A percentile compares a stretch with the other conserved stretches of the same genome.
phyloP scores from a whole-genome alignment of 2,329 filamentous ascomycete species.

The Trichoderma cornu-damae region DNA sequence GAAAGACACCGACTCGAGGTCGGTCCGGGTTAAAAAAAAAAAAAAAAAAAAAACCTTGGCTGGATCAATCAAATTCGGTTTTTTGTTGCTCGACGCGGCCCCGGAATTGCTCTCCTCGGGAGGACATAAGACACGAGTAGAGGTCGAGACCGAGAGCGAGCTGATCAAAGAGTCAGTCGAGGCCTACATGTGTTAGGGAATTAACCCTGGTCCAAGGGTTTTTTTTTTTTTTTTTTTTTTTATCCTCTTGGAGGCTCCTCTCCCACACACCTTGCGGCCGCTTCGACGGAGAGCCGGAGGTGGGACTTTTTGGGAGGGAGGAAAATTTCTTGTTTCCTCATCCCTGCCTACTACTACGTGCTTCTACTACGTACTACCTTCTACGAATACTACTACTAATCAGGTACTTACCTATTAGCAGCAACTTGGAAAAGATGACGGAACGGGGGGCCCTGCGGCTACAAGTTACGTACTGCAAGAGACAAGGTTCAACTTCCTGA shows the following conservation, averaged over 20 bases:
- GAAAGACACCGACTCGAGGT: constrained; percentile 5
- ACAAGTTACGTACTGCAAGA: not conserved
- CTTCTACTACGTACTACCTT: too few relatives aligned
- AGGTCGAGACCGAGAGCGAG: constrained; percentile 2
- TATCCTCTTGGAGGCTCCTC: not conserved
- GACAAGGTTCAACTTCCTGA: not conserved
- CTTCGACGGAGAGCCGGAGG: not conserved
- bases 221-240: not conserved
- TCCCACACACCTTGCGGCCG: not conserved
- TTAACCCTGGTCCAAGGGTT: not conserved
- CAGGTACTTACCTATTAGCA: too few relatives aligned
- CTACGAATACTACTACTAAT: too few relatives aligned
- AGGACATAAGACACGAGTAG: not conserved
- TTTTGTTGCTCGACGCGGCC: not conserved
- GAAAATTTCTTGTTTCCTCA: constrained; percentile 1
- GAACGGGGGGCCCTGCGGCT: constrained; percentile 15
- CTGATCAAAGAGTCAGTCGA: constrained; percentile 17
- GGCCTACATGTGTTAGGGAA: too few relatives aligned
- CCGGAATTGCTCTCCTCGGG: not conserved
- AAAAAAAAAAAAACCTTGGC: not conserved
- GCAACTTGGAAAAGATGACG: constrained; percentile 2
- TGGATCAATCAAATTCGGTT: not conserved
- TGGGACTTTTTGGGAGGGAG: not conserved
- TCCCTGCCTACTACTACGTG: constrained; percentile 10
- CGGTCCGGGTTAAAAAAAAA: too few relatives aligned